phyloP scores from a whole-genome alignment of 352 stramenopile species.

The Elongisporangium undulatum region DNA sequence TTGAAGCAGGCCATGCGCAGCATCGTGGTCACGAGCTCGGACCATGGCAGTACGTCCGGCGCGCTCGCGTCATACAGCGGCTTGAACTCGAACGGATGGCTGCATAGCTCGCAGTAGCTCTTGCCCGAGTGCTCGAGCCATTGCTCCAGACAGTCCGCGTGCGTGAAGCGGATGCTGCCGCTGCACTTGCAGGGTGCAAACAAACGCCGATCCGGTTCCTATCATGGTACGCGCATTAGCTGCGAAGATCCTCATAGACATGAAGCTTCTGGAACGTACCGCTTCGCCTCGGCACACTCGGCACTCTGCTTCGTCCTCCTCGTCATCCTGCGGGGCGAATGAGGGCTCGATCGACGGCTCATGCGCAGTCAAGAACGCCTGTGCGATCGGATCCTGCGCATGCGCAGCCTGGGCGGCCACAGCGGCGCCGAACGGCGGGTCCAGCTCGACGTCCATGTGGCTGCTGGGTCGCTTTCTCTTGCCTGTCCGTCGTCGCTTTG shows the following conservation, averaged over 20 bases:
- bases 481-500: not conserved
- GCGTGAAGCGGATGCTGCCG: conserved; percentile 92
- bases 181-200: conserved; percentile 93
- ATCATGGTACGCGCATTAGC: not conserved
- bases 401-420: not conserved
- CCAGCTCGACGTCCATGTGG: conserved; percentile 4
- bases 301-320: conserved; percentile 90
- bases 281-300: conserved; percentile 92
- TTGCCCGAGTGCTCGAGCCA: conserved; percentile 93
- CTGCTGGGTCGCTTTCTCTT: not conserved
- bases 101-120: conserved; percentile 92
- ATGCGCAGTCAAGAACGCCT: not conserved
- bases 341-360: not conserved
- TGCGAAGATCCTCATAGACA: not conserved
- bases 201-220: conserved; percentile 67
- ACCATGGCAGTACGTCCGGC: conserved; percentile 83
- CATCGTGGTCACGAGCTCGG: conserved; percentile 85
- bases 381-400: not conserved
- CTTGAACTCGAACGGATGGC: conserved; percentile 91
- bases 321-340: conserved; percentile 6
- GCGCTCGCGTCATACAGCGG: conserved; percentile 87
- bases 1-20: conserved; percentile 72
- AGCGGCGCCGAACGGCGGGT: conserved; percentile 2
- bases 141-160: conserved; percentile 93
- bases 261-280: conserved; percentile 26